Conservation (phyloP, 441 rosid genomes). For the Bruguiera hainesii region DNA sequence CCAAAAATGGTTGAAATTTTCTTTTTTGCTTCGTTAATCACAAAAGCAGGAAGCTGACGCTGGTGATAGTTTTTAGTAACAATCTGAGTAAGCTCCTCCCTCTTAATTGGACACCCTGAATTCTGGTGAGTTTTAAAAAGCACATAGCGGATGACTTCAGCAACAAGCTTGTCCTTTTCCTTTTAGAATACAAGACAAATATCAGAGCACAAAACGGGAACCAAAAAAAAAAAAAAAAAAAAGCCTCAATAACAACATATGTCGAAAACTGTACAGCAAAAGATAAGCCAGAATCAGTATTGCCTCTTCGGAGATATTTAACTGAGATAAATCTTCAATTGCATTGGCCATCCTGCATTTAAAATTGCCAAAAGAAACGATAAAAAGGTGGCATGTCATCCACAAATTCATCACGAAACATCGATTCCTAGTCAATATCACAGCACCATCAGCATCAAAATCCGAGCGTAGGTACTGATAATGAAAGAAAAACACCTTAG, state of each 20-base stretch:
- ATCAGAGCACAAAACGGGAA: background rate
- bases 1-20: slow-evolving; percentile 66
- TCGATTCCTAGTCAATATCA: background rate
- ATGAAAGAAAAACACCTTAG: too few species aligned
- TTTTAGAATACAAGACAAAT: slow-evolving; percentile 12
- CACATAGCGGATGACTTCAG: slow-evolving; percentile 73
- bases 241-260: background rate
- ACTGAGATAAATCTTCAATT: slow-evolving; percentile 46
- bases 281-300: background rate
- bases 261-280: background rate
- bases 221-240: background rate
- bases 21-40: slow-evolving; percentile 63
- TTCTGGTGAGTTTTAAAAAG: slow-evolving; percentile 78
- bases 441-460: too few species aligned
- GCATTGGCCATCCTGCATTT: slow-evolving; percentile 47
- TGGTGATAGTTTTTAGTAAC: slow-evolving; percentile 66
- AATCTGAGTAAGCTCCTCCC: slow-evolving; percentile 85
- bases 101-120: slow-evolving; percentile 72
- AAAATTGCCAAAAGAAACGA: background rate
- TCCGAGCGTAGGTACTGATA: too few species aligned
- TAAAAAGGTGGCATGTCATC: background rate
- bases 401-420: background rate
- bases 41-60: slow-evolving; percentile 52
- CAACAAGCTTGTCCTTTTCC: slow-evolving; percentile 90
- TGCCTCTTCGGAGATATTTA: slow-evolving; percentile 68